phyloP scores from a whole-genome alignment of 352 stramenopile species.

The Pythium monospermum region DNA sequence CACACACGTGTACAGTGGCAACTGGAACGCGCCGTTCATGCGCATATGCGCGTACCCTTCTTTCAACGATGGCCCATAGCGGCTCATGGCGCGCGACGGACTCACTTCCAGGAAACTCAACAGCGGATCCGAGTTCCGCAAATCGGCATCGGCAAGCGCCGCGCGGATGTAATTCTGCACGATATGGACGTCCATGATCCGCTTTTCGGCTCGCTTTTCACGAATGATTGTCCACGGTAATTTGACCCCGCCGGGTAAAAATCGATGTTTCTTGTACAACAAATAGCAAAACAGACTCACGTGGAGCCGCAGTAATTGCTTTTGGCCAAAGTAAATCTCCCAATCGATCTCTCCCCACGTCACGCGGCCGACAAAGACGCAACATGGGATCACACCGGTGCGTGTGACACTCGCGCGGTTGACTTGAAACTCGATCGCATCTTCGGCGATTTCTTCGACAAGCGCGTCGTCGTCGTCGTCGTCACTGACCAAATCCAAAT shows the following conservation, averaged over 20 bases:
- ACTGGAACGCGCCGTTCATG: constrained; percentile 82
- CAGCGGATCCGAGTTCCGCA: constrained; percentile 73
- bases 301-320: constrained; percentile 76
- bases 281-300: constrained; percentile 50
- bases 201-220: constrained; percentile 75
- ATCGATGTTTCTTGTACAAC: constrained; percentile 39
- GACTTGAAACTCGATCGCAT: constrained; percentile 73
- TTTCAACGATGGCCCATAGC: constrained; percentile 74
- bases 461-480: constrained; percentile 40
- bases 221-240: constrained; percentile 78
- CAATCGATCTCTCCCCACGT: constrained; percentile 73
- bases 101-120: constrained; percentile 79
- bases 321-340: constrained; percentile 86
- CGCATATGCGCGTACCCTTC: constrained; percentile 88
- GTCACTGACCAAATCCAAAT: constrained; percentile 31
- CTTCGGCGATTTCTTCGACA: constrained; percentile 61
- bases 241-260: constrained; percentile 32
- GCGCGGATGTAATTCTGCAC: constrained; percentile 71
- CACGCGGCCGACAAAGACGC: constrained; percentile 77
- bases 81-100: constrained; percentile 65
- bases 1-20: constrained; percentile 82
- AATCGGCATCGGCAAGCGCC: constrained; percentile 53
- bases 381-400: constrained; percentile 70
- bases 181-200: constrained; percentile 57
- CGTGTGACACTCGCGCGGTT: constrained; percentile 65